Base-by-base conservation (phyloP, 1,139 yeast genomes). In the Suhomyces maxii region DNA sequence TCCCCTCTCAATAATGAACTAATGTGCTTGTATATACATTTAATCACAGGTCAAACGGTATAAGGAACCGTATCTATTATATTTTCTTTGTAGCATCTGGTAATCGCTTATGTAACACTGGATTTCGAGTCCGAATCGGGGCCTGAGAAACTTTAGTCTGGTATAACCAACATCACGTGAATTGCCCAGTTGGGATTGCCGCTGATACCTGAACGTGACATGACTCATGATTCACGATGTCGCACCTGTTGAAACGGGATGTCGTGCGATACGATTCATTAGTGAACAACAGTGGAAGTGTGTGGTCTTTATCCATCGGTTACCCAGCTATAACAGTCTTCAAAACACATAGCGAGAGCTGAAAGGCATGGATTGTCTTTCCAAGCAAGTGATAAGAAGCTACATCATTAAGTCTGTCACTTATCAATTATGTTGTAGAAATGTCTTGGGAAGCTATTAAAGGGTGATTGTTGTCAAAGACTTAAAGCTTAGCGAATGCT, bases 21-120 rank as follows among this genome's bases (percentile, higher is more conserved):
- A 30, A 41, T 39, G 48, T 41, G 37, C 45, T 35, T 44, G 47
- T 44, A 44, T 44, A 40, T 44, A 44, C 42, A 40, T 36, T 39
- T 40, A 41, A 45, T 41, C 47, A 40, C 40, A 37, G 40, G 36
- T 26, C 39, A 23, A 18, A 14, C 43, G 31, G 12, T 33, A 26
- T 25, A 9, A 11, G 4, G 4, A 28, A 28, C 31, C 31, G 31
- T 28, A 5, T 5, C 11, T 28, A 28, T 28, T 4, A 6, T 18
- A 18, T 4, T 18, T 4, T 18, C 23, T 18, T 18, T 18, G 23
- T 18, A 18, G 23, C 6, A 18, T 18, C 23, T 18, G 3, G 23
- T 18, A 18, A 18, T 18, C 32, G 7, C 40, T 35, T n/a, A 39
- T 12, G 33, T 39, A 26, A 25, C 36, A 39, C 10, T 33, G 8